Evolutionary conservation across 2,329 filamentous ascomycete genomes (phyloP).

Genomic region (Verticillium alfalfae): DNA sequence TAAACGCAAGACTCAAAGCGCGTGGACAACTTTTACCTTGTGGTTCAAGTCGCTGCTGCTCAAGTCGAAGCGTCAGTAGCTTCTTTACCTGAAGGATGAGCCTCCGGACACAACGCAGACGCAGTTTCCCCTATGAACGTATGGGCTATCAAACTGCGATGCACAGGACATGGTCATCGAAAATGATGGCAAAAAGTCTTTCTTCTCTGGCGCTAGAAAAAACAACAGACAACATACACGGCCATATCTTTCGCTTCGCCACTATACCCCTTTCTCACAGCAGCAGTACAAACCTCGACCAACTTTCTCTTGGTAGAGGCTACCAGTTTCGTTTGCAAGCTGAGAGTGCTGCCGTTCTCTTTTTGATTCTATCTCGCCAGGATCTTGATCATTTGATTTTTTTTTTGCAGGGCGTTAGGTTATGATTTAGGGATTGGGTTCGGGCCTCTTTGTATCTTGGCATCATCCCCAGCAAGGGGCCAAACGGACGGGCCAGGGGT

Average conservation of each 20-base stretch:
- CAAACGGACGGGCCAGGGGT: neutral
- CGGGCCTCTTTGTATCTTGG: neutral
- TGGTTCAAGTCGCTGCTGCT: constrained; percentile 36
- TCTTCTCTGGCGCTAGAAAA: neutral
- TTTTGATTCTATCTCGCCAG: neutral
- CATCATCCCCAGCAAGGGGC: neutral
- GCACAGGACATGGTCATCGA: neutral
- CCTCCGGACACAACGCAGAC: too few species aligned
- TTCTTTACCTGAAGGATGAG: neutral
- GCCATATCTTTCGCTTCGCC: neutral
- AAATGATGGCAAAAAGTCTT: neutral
- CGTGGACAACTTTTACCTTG: constrained; percentile 59
- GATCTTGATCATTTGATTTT: neutral
- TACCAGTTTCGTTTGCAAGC: neutral
- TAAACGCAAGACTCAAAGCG: constrained; percentile 55
- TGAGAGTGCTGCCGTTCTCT: neutral
- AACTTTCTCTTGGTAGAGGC: neutral
- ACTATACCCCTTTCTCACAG: neutral
- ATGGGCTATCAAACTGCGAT: neutral
- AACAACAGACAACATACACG: neutral
- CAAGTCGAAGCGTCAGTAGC: neutral
- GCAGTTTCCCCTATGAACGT: neutral
- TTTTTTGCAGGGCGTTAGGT: neutral
- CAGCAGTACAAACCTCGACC: neutral
- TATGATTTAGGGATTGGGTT: neutral